Evolutionary conservation across 805 yeast genomes (phyloP).

Genomic region (Candida nitratophila): DNA sequence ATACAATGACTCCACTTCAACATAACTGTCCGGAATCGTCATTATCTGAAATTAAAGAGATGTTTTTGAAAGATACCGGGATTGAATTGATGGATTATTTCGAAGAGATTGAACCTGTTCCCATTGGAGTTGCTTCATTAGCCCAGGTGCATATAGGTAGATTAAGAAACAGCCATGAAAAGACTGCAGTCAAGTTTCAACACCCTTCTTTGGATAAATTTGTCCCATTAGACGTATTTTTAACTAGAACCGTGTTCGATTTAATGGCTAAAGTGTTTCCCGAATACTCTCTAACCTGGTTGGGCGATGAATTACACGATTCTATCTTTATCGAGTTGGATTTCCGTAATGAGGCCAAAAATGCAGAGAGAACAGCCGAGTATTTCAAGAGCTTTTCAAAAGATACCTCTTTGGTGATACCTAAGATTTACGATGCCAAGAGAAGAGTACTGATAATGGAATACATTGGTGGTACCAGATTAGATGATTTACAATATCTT

Average conservation of each 20-base stretch:
- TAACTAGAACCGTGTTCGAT: constrained; percentile 71
- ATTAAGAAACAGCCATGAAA: constrained; percentile 45
- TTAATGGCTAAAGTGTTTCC: constrained; percentile 79
- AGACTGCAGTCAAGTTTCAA: constrained; percentile 91
- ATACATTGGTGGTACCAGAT: constrained; percentile 70
- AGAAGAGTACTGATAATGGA: constrained; percentile 83
- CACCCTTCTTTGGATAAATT: constrained; percentile 83
- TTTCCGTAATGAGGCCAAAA: constrained; percentile 78
- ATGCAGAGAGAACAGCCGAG: constrained; percentile 62
- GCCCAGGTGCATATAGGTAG: constrained; percentile 91
- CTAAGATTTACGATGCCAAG: constrained; percentile 59
- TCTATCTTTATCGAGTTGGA: constrained; percentile 90
- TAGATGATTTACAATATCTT: constrained; percentile 68
- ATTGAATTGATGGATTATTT: constrained; percentile 54
- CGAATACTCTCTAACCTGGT: constrained; percentile 89
- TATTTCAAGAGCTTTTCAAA: constrained; percentile 52
- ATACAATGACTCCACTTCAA: constrained; percentile 87
- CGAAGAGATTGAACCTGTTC: constrained; percentile 55
- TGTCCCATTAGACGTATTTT: constrained; percentile 81
- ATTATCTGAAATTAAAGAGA: constrained; percentile 53
- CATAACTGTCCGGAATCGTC: constrained; percentile 84
- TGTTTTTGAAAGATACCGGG: constrained; percentile 69
- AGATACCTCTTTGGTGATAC: constrained; percentile 74
- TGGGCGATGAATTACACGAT: constrained; percentile 85
- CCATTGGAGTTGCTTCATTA: constrained; percentile 92